Evolutionary conservation across 495 filamentous ascomycete species (phyloP).

Genomic region (Penicillium angulare): DNA sequence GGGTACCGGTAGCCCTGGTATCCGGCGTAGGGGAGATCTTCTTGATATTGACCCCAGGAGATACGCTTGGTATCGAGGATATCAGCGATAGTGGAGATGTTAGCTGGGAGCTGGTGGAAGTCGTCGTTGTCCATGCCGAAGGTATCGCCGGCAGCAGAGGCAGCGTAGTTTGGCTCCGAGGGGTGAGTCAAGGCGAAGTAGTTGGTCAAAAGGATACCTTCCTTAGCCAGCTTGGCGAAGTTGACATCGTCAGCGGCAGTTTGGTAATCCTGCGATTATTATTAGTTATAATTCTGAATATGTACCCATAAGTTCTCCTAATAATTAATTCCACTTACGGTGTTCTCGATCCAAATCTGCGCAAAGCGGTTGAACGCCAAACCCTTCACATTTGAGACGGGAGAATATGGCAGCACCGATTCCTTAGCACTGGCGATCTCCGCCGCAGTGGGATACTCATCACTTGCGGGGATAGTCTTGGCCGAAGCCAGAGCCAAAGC

Average conservation of each 20-base stretch:
- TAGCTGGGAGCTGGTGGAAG: constrained; percentile 53
- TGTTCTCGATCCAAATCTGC: constrained; percentile 74
- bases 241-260: constrained; percentile 51
- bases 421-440: constrained; percentile 33
- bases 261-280: constrained; percentile 49
- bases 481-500: constrained; percentile 27
- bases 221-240: constrained; percentile 54
- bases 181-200: constrained; percentile 64
- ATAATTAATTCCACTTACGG: constrained; percentile 38
- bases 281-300: constrained; percentile 6
- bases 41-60: constrained; percentile 68
- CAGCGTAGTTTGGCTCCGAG: constrained; percentile 69
- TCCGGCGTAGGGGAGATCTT: constrained; percentile 66
- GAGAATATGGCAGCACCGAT: constrained; percentile 42
- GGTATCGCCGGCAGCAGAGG: constrained; percentile 60
- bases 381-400: constrained; percentile 59
- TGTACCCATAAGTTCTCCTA: constrained; percentile 11
- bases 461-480: constrained; percentile 21
- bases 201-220: constrained; percentile 65
- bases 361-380: constrained; percentile 65
- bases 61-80: constrained; percentile 67
- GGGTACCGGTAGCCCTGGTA: constrained; percentile 58
- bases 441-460: constrained; percentile 27
- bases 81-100: constrained; percentile 68
- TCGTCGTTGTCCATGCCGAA: constrained; percentile 71